These are phyloP conservation scores for Trichophyton benhamiae DNA, from an alignment of 2,329 filamentous ascomycete genomes.

Conservation along the genomic window DNA sequence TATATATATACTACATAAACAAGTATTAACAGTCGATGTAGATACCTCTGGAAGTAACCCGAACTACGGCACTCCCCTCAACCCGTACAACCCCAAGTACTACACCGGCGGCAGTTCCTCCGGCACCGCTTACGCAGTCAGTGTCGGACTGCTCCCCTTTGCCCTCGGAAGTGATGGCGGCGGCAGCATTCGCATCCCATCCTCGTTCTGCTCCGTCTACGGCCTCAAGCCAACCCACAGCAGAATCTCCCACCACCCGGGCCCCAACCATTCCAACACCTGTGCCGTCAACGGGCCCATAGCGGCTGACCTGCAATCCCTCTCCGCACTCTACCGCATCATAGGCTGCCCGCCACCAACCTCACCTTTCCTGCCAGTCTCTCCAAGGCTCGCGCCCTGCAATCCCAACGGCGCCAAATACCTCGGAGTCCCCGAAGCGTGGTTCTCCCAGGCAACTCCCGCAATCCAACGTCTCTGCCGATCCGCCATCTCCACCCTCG, in stretches of 20 bases:
- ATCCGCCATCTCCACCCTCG: slow-evolving; percentile 42
- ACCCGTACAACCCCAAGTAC: slow-evolving; percentile 59
- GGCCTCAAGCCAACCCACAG: slow-evolving; percentile 9
- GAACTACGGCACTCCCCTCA: slow-evolving; percentile 55
- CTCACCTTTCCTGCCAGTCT: slow-evolving; percentile 38
- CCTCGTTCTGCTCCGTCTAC: slow-evolving; percentile 9
- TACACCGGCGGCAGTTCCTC: slow-evolving; percentile 65
- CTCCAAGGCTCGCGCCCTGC: slow-evolving; percentile 29
- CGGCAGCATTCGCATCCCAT: slow-evolving; percentile 9
- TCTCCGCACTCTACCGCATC: slow-evolving; percentile 62
- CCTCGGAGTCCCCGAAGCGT: slow-evolving; percentile 52
- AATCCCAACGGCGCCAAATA: slow-evolving; percentile 36
- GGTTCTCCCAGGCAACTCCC: slow-evolving; percentile 53
- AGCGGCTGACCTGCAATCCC: slow-evolving; percentile 56
- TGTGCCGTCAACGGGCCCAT: slow-evolving; percentile 57
- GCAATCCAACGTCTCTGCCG: slow-evolving; percentile 48
- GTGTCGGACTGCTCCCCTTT: slow-evolving; percentile 50
- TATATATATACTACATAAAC: too few species aligned
- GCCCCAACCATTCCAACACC: slow-evolving; percentile 43
- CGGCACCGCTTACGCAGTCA: slow-evolving; percentile 54
- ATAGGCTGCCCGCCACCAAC: slow-evolving; percentile 57
- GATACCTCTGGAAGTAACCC: slow-evolving; percentile 65
- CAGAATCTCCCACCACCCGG: slow-evolving; percentile 35
- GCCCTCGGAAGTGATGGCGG: slow-evolving; percentile 7
- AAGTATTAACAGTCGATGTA: slow-evolving; percentile 1